Percentiles rank a stretch among this genome's conserved stretches.
Evolutionary conservation across 202 grass and related monocot species (phyloP).

Genomic region (Elaeis oleifera): DNA sequence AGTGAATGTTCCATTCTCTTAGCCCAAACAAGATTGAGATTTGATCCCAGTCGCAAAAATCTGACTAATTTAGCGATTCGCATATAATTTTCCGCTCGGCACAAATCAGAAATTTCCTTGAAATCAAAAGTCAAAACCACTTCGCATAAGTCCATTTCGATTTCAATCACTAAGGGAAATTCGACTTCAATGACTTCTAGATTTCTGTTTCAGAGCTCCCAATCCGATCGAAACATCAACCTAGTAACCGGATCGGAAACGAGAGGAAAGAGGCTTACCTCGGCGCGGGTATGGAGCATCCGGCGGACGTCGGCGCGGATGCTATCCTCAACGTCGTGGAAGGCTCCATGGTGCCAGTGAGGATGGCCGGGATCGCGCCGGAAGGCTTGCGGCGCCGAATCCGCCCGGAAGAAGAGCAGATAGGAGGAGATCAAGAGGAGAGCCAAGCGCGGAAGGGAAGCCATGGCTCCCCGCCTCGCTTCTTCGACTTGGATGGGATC

Average conservation of each 20-base stretch:
- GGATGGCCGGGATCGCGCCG: conserved; percentile 90
- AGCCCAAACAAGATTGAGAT: too few relatives aligned
- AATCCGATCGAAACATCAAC: conserved; percentile 1
- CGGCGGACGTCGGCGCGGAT: conserved; percentile 79
- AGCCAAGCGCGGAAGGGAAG: conserved; percentile 1
- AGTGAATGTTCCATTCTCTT: too few relatives aligned
- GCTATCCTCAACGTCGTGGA: conserved; percentile 78
- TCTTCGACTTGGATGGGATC: too few relatives aligned
- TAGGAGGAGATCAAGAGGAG: conserved; percentile 27
- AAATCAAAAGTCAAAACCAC: too few relatives aligned
- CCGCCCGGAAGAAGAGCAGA: conserved; percentile 17
- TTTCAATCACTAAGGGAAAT: too few relatives aligned
- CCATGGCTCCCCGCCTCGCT: neutral
- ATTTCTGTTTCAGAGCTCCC: neutral
- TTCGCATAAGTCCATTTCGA: too few relatives aligned
- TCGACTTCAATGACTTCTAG: too few relatives aligned
- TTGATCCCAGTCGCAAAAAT: too few relatives aligned
- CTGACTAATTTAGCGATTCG: too few relatives aligned
- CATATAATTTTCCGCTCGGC: too few relatives aligned
- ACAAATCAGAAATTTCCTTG: too few relatives aligned
- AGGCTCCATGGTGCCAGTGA: conserved; percentile 94
- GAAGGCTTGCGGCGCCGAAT: conserved; percentile 51
- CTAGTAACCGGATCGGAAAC: neutral
- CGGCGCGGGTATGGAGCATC: conserved; percentile 85
- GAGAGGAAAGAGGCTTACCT: conserved; percentile 39